Evolutionary conservation across 169 alveolate genomes (phyloP), one percentile per base, ranked within the genome.

Genomic region (Cryptosporidium baileyi): DNA sequence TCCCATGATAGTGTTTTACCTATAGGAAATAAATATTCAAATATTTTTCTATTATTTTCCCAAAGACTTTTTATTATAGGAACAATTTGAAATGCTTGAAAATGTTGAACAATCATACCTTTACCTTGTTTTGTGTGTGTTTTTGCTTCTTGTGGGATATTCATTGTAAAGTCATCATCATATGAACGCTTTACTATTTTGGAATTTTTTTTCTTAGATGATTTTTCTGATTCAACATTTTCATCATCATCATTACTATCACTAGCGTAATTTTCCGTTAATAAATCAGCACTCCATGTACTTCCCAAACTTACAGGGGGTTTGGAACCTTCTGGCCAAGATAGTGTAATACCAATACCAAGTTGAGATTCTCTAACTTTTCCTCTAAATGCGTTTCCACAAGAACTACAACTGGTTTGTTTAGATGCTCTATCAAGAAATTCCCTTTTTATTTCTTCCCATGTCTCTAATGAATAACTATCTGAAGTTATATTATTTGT

Each of bases 1-100:
- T 89, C 80, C 89, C 91, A 89, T 6, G 93, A 91, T 61, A 79
- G 59, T 36, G 60, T 80, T 61, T 88, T 88, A 41, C 96, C 61
- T 80, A 90, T 93, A 38, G 95, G 96, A 45, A 89, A 90, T 52
- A 91, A 74, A 60, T 54, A 91, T 81, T 89, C 89, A 9, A 94
- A 82, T 45, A 91, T 89, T 81, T 60, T 80, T 36, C 89, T 82
- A 51, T 93, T 88, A 38, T 91, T 88, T 80, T 51, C 89, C 89
- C 90, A 95, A 41, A 93, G 67, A 61, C 89, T 91, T 79, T 80
- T 67, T 34, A 91, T 62, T 81, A 89, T 89, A 80, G 92, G 95
- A 17, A 89, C 90, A 60, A 92, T 82, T 60, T 92, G 96, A 85
- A 95, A 92, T 43, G 95, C 94, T 62, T 91, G 94, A 74, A 92